Evolutionary conservation across 495 filamentous ascomycete species (phyloP), one percentile per base, ranked within the genome.

Genomic region (Penicillium parvum): DNA sequence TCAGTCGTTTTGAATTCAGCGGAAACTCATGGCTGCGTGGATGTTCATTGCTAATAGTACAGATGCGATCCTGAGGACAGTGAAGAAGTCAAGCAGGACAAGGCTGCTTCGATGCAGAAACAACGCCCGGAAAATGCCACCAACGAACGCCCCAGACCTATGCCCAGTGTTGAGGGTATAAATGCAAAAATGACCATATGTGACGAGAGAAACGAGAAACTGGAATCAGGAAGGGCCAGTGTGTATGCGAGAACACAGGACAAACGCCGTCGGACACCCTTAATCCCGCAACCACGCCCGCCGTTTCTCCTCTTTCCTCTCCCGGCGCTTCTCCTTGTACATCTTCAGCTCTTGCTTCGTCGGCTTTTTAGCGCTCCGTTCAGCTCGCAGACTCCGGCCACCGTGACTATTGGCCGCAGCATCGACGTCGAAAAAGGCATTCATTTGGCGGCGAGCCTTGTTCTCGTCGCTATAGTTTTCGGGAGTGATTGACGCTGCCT

Each of bases 351-450:
- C 88, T 47, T 83, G 72, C 75, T 86, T 94, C 22, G 65, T 86
- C 28, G 95, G 70, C 71, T 90, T 95, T 75, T 89, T 90, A n/a
- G 81, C 82, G 29, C 83, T 81, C 21, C 63, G 73, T 68, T 98
- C 92, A 6, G 88, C 92, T 65, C 91, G 94, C 37, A 98, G 66
- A 58, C 89, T 95, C 41, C 86, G 79, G 5, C 92, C 92, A 55
- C 95, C 85, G 52, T 98, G 92, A 48, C 77, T 81, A 58, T 96
- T 96, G 1, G 94, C 94, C 15, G 90, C 91, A 8, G 90, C 87
- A 68, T 97, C 92, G n/a, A 97, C 92, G 57, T 97, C 94, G 58
- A 95, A 98, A 66, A 82, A 98, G 7, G 90, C 88, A 57, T 83
- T 84, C 86, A 97, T 86, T 72, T 97, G 92, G 33, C 94, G 74